Percentiles rank a stretch among this genome's conserved stretches.
Evolutionary conservation across 1,284 basidiomycete species (phyloP).

Genomic region (Fomitopsis betulina): DNA sequence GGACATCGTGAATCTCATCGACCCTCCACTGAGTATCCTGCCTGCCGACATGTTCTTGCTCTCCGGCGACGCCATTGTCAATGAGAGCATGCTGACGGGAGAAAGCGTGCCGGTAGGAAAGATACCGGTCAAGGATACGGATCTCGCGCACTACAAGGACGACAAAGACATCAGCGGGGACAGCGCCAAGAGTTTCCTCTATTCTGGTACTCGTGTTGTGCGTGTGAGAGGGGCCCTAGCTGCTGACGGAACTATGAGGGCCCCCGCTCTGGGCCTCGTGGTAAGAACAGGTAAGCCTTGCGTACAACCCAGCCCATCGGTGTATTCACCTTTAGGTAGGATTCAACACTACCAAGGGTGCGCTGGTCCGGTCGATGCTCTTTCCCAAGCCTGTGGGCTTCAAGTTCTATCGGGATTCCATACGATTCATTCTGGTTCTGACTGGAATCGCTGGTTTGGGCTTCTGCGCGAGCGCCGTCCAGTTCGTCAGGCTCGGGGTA

Average conservation of each 20-base stretch:
- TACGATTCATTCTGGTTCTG: slow-evolving; percentile 93
- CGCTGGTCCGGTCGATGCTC: slow-evolving; percentile 94
- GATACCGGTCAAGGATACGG: slow-evolving; percentile 69
- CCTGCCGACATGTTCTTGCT: slow-evolving; percentile 93
- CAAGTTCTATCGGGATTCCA: slow-evolving; percentile 97
- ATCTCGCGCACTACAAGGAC: slow-evolving; percentile 67
- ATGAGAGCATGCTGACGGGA: slow-evolving; percentile 98
- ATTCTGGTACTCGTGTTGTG: slow-evolving; percentile 90
- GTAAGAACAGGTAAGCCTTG: slow-evolving; percentile 73
- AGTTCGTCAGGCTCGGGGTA: slow-evolving; percentile 90
- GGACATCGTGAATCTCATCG: slow-evolving; percentile 88
- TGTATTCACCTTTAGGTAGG: slow-evolving; percentile 38
- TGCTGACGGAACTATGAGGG: slow-evolving; percentile 47
- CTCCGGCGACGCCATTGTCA: slow-evolving; percentile 95
- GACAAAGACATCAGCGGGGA: slow-evolving; percentile 65
- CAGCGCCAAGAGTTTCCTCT: slow-evolving; percentile 84
- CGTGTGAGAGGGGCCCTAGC: slow-evolving; percentile 75
- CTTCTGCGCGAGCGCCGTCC: slow-evolving; percentile 84
- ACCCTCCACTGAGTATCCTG: slow-evolving; percentile 70
- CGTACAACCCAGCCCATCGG: neutral
- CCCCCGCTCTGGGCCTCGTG: slow-evolving; percentile 83
- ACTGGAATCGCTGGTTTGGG: slow-evolving; percentile 86
- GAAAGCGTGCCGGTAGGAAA: slow-evolving; percentile 95
- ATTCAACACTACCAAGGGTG: slow-evolving; percentile 98
- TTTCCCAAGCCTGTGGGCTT: slow-evolving; percentile 98